phyloP scores from a whole-genome alignment of 257 asterid species.

The Solanum piurae region DNA sequence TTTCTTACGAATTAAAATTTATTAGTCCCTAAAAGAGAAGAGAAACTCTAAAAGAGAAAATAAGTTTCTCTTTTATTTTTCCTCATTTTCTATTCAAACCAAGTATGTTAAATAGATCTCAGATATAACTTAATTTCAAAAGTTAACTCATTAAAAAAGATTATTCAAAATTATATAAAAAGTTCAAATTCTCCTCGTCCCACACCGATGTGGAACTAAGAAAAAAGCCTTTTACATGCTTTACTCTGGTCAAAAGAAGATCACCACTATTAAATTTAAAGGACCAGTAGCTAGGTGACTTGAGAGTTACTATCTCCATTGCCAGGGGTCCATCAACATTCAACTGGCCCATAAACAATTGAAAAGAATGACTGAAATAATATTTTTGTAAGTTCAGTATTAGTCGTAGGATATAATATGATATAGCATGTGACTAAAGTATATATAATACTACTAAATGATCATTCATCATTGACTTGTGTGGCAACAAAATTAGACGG shows the following conservation, averaged over 20 bases:
- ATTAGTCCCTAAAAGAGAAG: background rate
- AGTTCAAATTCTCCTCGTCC: accelerated
- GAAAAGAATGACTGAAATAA: background rate
- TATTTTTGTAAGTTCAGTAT: background rate
- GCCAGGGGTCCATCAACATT: background rate
- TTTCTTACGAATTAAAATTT: background rate
- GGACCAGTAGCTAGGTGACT: background rate
- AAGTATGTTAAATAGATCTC: too few species aligned
- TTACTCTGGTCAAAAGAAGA: background rate
- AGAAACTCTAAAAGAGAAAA: background rate
- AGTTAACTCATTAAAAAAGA: too few species aligned
- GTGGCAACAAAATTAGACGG: background rate
- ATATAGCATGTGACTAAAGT: background rate
- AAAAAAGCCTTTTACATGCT: background rate
- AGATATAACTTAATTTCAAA: too few species aligned
- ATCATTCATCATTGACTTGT: background rate
- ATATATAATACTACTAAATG: background rate
- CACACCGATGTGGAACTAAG: too few species aligned
- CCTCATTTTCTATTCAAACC: background rate
- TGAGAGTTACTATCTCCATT: background rate
- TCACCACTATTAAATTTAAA: background rate
- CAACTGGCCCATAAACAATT: background rate
- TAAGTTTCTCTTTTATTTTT: background rate
- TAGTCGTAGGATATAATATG: background rate
- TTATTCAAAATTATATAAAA: background rate